Evolutionary conservation across 164 flowering plant species (phyloP), one percentile per base, ranked within the genome.

Genomic region (Macadamia integrifolia): DNA sequence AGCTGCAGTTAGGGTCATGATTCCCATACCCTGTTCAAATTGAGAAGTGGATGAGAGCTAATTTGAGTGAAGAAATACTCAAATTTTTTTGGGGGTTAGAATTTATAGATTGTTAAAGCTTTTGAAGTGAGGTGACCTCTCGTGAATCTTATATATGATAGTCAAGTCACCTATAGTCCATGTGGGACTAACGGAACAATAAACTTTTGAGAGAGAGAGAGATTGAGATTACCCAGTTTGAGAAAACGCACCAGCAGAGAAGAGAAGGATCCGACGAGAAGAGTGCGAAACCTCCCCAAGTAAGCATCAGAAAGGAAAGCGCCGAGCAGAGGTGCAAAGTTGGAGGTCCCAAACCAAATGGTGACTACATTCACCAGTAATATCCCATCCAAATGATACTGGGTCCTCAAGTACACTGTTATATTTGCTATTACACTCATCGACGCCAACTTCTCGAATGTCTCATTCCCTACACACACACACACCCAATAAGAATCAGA

Each of bases 291-390:
- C 57, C 18, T 53, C 69, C 90, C 90, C 11, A 84, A 69, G 61
- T 77, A 84, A 43, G 82, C 72, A 57, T 84, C 90, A 1, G 87
- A 80, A 14, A 86, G 1, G 49, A 81, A 83, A 23, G 90, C 88
- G 1, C 90, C 90, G 8, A 62, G 57, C 1, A 86, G 15, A 3
- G 86, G 35, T 12, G 76, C 58, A 32, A 85, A 17, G 69, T 84
- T 84, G 64, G 74, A 73, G 48, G 77, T 62, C 49, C 87, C 87
- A 31, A 65, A 69, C 83, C 83, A 85, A 1, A 84, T 68, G 50
- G 42, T 78, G 6, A 79, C 70, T 28, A 84, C 68, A 69, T 76
- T 81, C 0, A 79, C 77, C 65, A 78, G 3, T 12, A 66, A 7
- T 6, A 82, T 42, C 7, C 81, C 79, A 23, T 71, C 76, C 76